phyloP scores from a whole-genome alignment of 345 rosid species.

The Arabidopsis thaliana region TAIR10.1 NC_003070.9:21711501-21712000 shows the following conservation, averaged over 20 bases:
- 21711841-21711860: constrained; percentile 62
- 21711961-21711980: not conserved
- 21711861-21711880: constrained; percentile 53
- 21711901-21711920: too few relatives aligned
- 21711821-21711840: constrained; percentile 35
- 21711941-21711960: not conserved
- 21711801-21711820: constrained; percentile 48
- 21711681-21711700: constrained; percentile 9
- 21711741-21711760: constrained; percentile 56
- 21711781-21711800: constrained; percentile 43
- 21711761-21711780: constrained; percentile 56
- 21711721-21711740: constrained; percentile 30
- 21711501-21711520: too few relatives aligned
- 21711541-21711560: not conserved
- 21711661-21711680: not conserved
- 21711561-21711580: not conserved
- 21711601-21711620: not conserved
- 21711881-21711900: not conserved
- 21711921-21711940: not conserved
- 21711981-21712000: not conserved
- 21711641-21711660: not conserved
- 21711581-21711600: not conserved
- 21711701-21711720: constrained; percentile 17
- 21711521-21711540: too few relatives aligned
- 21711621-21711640: not conserved